Evolutionary conservation across 148 eudicot genomes (phyloP), one percentile per base, ranked within the genome.

Genomic region (Salicornia ramosissima): DNA sequence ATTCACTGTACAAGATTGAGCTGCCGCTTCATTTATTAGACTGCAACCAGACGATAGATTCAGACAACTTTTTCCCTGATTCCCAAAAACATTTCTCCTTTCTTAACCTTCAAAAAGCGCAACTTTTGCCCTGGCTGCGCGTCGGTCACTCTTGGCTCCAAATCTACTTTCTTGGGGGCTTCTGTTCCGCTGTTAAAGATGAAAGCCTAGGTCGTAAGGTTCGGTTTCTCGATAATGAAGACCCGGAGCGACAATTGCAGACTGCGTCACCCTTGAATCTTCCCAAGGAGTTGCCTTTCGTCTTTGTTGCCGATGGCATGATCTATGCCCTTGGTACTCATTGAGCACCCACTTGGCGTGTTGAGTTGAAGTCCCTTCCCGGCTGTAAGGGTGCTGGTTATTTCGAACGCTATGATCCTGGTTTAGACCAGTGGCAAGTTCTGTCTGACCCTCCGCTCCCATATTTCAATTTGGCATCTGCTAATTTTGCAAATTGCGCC

Each of bases 391-490:
- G 51, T 0, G 12, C 33, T 1, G 52, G 51, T 49, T 10, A 40
- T 26, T 64, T 64, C 30, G 68, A 64, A 31, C 68, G 42, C n/a
- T n/a, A n/a, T n/a, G n/a, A n/a, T n/a, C n/a, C n/a, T n/a, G n/a
- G n/a, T n/a, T n/a, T n/a, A n/a, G 30, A 64, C 68, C 56, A 26
- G 30, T 66, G 69, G 69, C 42, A 26, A 47, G 69, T 66, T 24
- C 69, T 66, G 69, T 36, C 57, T 49, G 69, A 66, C 69, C 69
- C 69, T 49, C 69, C 69, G 9, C 22, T 33, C 36, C 54, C 55
- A 6, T 6, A n/a, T 14, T 8, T 7, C 2, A 14, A 0, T 24
- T 62, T 46, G 46, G 53, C 15, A 33, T 10, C 1, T 45, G 19
- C 26, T 33, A 6, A 16, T 36, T 39, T 62, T 62, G n/a, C 50